Evolutionary conservation across 352 stramenopile species (phyloP).

Genomic region (Phytophthora syringae): DNA sequence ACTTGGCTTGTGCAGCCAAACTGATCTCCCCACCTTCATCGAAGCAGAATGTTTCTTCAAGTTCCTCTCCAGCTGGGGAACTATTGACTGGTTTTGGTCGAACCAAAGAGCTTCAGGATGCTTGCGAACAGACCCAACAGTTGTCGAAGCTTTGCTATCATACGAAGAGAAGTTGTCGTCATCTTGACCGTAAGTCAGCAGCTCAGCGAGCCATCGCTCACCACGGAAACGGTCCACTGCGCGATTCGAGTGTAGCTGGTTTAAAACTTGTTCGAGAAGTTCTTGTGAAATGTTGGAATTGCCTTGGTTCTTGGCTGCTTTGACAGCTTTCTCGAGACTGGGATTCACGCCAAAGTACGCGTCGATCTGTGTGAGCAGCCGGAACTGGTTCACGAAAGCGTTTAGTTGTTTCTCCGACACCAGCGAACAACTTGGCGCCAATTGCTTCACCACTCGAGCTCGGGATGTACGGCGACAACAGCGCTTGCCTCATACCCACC

Average conservation of each 20-base stretch:
- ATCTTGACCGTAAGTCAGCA: conserved; percentile 38
- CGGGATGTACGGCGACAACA: conserved; percentile 33
- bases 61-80: conserved; percentile 26
- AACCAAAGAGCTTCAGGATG: conserved; percentile 23
- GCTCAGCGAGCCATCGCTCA: conserved; percentile 61
- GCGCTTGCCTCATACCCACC: conserved; percentile 12
- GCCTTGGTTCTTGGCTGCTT: conserved; percentile 22
- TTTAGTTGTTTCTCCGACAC: conserved; percentile 49
- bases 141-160: conserved; percentile 28
- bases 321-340: conserved; percentile 37
- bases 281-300: conserved; percentile 26
- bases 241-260: conserved; percentile 35
- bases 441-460: conserved; percentile 31
- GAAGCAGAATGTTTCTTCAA: conserved; percentile 59
- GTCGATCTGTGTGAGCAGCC: conserved; percentile 45
- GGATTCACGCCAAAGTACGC: conserved; percentile 54
- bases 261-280: conserved; percentile 39
- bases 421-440: conserved; percentile 23
- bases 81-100: conserved; percentile 15
- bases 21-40: conserved; percentile 50
- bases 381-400: conserved; percentile 47
- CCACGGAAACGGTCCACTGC: conserved; percentile 49
- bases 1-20: conserved; percentile 39
- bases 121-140: conserved; percentile 16
- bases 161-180: conserved; percentile 36